Evolutionary conservation across 768 basidiomycete species (phyloP).

Genomic region (Hebeloma cylindrosporum): DNA sequence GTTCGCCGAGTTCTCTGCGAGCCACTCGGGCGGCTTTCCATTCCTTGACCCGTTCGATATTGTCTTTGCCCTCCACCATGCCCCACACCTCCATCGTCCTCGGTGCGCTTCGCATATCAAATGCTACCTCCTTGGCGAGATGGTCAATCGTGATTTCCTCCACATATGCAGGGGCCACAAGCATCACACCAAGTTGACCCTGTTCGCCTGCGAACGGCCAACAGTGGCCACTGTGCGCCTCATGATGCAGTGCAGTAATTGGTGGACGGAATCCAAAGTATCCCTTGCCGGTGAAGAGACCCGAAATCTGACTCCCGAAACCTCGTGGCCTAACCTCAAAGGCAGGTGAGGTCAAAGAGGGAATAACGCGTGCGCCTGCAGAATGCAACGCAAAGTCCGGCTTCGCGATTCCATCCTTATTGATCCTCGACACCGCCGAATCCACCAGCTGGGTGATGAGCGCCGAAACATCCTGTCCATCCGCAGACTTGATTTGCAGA

Average conservation of each 20-base stretch:
- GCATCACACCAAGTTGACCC: slow-evolving; percentile 82
- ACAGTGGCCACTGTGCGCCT: slow-evolving; percentile 80
- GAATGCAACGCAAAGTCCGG: slow-evolving; percentile 87
- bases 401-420: slow-evolving; percentile 77
- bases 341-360: slow-evolving; percentile 80
- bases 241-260: slow-evolving; percentile 84
- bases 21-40: slow-evolving; percentile 44
- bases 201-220: slow-evolving; percentile 85
- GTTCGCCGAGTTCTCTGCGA: slow-evolving; percentile 23
- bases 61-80: slow-evolving; percentile 76
- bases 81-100: slow-evolving; percentile 91
- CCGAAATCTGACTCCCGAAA: slow-evolving; percentile 46
- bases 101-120: slow-evolving; percentile 81
- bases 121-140: slow-evolving; percentile 76
- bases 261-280: slow-evolving; percentile 77
- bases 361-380: slow-evolving; percentile 78
- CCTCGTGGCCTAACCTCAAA: slow-evolving; percentile 61
- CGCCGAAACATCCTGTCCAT: slow-evolving; percentile 69
- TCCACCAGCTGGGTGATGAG: slow-evolving; percentile 79
- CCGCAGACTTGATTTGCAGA: slow-evolving; percentile 67
- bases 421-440: slow-evolving; percentile 60
- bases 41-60: slow-evolving; percentile 56
- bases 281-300: slow-evolving; percentile 61
- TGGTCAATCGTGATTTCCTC: slow-evolving; percentile 88
- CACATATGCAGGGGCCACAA: slow-evolving; percentile 73